These are phyloP conservation scores for Meyerozyma sp. DNA, from an alignment of 1,139 yeast species.

Conservation along the genomic window DNA sequence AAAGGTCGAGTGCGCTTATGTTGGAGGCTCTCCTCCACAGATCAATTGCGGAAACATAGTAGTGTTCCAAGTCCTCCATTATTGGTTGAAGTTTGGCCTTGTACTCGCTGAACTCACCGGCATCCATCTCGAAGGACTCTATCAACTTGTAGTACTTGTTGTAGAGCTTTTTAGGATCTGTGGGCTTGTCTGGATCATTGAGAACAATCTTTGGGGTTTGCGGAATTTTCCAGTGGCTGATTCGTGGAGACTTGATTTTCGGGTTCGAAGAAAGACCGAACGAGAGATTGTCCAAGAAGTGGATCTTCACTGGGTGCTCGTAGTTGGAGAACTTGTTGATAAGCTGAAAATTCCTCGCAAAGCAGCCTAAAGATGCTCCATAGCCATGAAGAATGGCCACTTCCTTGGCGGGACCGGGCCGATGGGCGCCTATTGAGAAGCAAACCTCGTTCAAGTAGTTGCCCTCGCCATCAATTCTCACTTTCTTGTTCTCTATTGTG, in stretches of 20 bases:
- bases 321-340: constrained; percentile 32
- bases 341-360: constrained; percentile 66
- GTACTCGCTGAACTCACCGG: constrained; percentile 21
- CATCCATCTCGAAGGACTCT: constrained; percentile 27
- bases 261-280: constrained; percentile 79
- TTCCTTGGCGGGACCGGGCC: constrained; percentile 20
- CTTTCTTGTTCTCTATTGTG: constrained; percentile 14
- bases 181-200: constrained; percentile 23
- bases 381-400: constrained; percentile 83
- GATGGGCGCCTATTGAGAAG: constrained; percentile 15
- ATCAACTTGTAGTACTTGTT: constrained; percentile 40
- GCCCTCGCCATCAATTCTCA: constrained; percentile 22
- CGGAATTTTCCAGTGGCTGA: constrained; percentile 17
- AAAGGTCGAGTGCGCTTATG: constrained; percentile 32
- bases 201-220: constrained; percentile 25
- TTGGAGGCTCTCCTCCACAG: constrained; percentile 30
- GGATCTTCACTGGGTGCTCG: constrained; percentile 46
- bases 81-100: constrained; percentile 36
- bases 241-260: constrained; percentile 16
- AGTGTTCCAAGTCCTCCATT: constrained; percentile 35
- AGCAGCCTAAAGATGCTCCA: constrained; percentile 86
- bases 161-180: constrained; percentile 25
- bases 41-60: constrained; percentile 34
- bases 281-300: constrained; percentile 79
- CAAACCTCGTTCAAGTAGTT: constrained; percentile 31